A percentile compares a stretch with the other conserved stretches of the same genome.
Evolutionary conservation across 257 asterid genomes (phyloP).

Genomic region (Penstemon eatonii): DNA sequence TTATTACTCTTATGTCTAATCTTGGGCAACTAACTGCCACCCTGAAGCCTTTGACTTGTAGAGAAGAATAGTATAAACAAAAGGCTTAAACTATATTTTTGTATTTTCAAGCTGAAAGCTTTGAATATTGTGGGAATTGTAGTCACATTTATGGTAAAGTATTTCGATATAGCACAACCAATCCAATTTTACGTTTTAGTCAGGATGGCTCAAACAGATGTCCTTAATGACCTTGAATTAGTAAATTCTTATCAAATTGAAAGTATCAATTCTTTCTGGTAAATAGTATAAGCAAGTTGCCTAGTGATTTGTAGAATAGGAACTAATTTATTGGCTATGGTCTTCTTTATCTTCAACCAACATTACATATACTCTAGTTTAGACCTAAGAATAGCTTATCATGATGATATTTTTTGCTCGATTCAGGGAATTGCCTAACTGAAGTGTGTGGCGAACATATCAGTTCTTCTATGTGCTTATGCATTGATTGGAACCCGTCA

Average conservation of each 20-base stretch:
- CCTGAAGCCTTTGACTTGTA: too few relatives aligned
- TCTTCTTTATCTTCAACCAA: not conserved
- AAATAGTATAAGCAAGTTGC: too few relatives aligned
- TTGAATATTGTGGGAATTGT: not conserved
- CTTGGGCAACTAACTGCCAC: not conserved
- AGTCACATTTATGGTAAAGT: not conserved
- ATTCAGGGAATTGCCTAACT: conserved; percentile 52
- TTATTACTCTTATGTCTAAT: not conserved
- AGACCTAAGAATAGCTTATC: not conserved
- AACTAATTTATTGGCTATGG: not conserved
- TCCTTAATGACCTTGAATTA: not conserved
- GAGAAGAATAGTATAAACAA: too few relatives aligned
- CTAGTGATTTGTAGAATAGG: too few relatives aligned
- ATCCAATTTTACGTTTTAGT: conserved; percentile 1
- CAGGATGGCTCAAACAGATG: conserved; percentile 1
- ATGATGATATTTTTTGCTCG: conserved; percentile 20
- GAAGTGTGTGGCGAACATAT: conserved; percentile 50
- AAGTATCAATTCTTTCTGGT: not conserved
- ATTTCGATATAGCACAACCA: not conserved
- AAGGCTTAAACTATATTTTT: too few relatives aligned
- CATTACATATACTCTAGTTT: not conserved
- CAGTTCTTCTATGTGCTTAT: conserved; percentile 92
- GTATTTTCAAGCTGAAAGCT: not conserved
- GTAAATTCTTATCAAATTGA: not conserved
- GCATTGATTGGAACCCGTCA: conserved; percentile 77